Base-by-base conservation (phyloP, 345 rosid species). In the Luvunga scandens region DNA sequence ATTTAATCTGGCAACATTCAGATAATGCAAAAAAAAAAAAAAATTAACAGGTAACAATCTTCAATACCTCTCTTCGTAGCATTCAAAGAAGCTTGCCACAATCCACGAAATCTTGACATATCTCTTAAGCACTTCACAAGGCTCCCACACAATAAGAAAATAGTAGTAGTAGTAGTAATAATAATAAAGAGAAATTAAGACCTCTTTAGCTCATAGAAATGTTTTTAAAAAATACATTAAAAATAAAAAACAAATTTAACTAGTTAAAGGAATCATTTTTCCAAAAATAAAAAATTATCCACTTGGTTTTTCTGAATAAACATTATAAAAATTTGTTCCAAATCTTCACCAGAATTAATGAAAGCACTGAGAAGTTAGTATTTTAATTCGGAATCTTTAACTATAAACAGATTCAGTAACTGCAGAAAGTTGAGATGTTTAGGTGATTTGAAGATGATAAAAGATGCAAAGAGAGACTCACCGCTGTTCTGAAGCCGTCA, bases 51-150 rank as follows among this genome's bases (percentile, higher is more conserved):
- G 50, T 28, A 66, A 62, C 5, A 38, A 4, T 13, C 21, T 7
- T 19, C 5, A 28, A 27, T 80, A 93, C 98, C 98, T 81, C 79
- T 93, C 91, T 92, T 95, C 24, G 98, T 93, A 76, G 92, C 98
- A 88, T 82, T 89, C 69, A 91, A 42, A 38, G 98, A 95, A 75
- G 97, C 95, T 81, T 93, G 95, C 90, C 88, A 87, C 62, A 92
- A 25, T 31, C 86, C 87, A 69, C 94, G 90, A 82, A 95, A 85
- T 78, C 97, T 86, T 18, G 95, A 91, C 98, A 95, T 95, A 36
- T 75, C 69, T 71, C 34, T 73, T 69, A 27, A 25, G 42, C 75
- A 63, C 28, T 61, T 74, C 24, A 48, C 22, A 33, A 61, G 39
- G 21, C 56, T 71, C 75, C 64, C 28, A 53, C 48, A 72, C 28